Evolutionary conservation across 192 early-diverging fungal genomes (phyloP).

Genomic region (Funneliformis geosporum): DNA sequence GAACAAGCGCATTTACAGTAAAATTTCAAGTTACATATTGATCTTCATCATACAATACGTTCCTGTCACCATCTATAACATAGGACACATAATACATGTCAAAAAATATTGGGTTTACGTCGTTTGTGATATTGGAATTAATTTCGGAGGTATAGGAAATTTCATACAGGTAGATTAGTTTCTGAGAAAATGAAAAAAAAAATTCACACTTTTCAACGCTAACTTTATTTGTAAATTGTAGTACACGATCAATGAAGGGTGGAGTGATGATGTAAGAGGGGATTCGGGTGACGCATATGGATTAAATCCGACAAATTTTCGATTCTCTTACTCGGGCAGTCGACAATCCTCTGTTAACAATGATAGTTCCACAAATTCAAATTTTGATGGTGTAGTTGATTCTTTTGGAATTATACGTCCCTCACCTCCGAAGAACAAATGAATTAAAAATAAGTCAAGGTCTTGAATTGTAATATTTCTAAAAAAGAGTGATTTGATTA

Average conservation of each 20-base stretch:
- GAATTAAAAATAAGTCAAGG: background rate
- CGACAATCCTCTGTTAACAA: background rate
- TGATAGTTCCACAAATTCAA: background rate
- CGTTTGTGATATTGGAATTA: background rate
- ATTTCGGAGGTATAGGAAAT: background rate
- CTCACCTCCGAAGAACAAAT: background rate
- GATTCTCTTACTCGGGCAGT: background rate
- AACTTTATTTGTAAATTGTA: background rate
- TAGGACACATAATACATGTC: background rate
- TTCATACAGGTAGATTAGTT: background rate
- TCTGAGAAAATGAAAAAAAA: no score
- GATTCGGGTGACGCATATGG: background rate
- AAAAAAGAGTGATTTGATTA: no score
- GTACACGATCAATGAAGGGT: background rate
- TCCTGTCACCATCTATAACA: background rate
- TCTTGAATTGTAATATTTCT: background rate
- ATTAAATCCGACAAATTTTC: background rate
- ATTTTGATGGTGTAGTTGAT: background rate
- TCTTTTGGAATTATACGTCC: background rate
- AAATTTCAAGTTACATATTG: background rate
- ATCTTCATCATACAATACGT: background rate
- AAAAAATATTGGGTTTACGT: background rate
- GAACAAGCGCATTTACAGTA: background rate
- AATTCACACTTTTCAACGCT: no score
- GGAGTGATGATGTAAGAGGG: background rate